Evolutionary conservation across 345 rosid genomes (phyloP), one percentile per base, ranked within the genome.

Genomic region (Stellera chamaejasme): DNA sequence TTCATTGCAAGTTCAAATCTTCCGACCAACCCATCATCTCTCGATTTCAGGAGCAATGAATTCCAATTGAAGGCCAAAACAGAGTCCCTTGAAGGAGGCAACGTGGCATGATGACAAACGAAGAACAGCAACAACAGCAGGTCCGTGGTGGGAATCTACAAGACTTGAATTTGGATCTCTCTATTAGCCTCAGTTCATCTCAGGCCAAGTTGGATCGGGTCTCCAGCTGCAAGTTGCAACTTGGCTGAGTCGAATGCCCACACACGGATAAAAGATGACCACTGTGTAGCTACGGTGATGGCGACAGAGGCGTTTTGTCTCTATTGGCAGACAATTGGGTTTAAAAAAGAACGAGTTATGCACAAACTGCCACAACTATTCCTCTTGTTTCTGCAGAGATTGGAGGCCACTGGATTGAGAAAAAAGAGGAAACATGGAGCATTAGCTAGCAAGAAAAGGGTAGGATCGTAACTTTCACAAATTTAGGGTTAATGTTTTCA

Each of bases 101-200:
- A n/a, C n/a, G 86, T 19, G 71, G 84, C 62, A 76, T 66, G 71
- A 83, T 77, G 13, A 74, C 90, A 5, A 84, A 80, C 45, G 84
- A 76, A 55, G 77, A 80, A 32, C 79, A 71, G 12, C 23, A 19
- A 19, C 64, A 71, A 13, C 57, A 61, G 13, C 64, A 71, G 13
- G 55, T 59, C 10, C 55, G 45, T 6, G 0, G 23, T 1, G 36
- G 61, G 3, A 4, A 59, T 12, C 19, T 36, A 39, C 49, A 56
- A 39, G 60, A 66, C 41, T 56, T 83, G 32, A 72, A 80, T 66
- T 63, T 83, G 69, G 89, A 82, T 42, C 76, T 82, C 0, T 67
- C 75, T 1, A 80, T 83, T 32, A 83, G 85, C 15, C 45, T 77
- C 2, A 63, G 55, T 54, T 62, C 66, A 12, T 26, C 45, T 19